Percentiles rank a stretch among this genome's conserved stretches.
These are phyloP conservation scores for Hypoxylon lienhwacheense DNA, from an alignment of 495 filamentous ascomycete genomes.

Conservation along the genomic window DNA sequence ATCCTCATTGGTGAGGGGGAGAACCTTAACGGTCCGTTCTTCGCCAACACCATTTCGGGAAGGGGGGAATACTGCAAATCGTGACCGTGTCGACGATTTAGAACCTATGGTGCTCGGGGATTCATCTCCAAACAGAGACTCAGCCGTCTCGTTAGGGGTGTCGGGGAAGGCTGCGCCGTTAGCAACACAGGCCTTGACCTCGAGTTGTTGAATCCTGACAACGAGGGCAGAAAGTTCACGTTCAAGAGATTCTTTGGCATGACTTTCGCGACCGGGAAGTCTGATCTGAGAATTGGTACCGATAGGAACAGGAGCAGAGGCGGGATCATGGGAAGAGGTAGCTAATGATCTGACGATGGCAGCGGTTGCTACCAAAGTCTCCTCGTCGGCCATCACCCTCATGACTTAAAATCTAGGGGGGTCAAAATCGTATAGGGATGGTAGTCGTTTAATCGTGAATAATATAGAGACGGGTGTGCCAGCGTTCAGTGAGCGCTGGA, in stretches of 20 bases:
- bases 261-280: slow-evolving; percentile 65
- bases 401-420: slow-evolving; percentile 10
- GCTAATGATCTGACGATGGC: slow-evolving; percentile 66
- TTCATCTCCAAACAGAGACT: slow-evolving; percentile 57
- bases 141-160: slow-evolving; percentile 60
- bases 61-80: slow-evolving; percentile 29
- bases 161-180: slow-evolving; percentile 61
- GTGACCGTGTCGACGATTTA: slow-evolving; percentile 21
- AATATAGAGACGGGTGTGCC: slow-evolving; percentile 32
- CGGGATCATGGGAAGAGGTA: slow-evolving; percentile 42
- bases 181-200: slow-evolving; percentile 62
- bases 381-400: slow-evolving; percentile 59
- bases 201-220: slow-evolving; percentile 67
- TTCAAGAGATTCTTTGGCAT: slow-evolving; percentile 69
- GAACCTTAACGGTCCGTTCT: slow-evolving; percentile 35
- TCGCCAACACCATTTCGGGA: slow-evolving; percentile 40
- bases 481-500: slow-evolving; percentile 46
- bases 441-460: slow-evolving; percentile 10
- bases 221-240: slow-evolving; percentile 69
- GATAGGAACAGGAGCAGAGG: slow-evolving; percentile 34
- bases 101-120: slow-evolving; percentile 16
- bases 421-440: slow-evolving; percentile 12
- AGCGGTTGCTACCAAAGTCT: slow-evolving; percentile 63
- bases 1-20: slow-evolving; percentile 64
- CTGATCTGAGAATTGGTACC: slow-evolving; percentile 50